phyloP scores from a whole-genome alignment of 1,139 yeast genomes.

The Schwanniomyces etchellsii region DNA sequence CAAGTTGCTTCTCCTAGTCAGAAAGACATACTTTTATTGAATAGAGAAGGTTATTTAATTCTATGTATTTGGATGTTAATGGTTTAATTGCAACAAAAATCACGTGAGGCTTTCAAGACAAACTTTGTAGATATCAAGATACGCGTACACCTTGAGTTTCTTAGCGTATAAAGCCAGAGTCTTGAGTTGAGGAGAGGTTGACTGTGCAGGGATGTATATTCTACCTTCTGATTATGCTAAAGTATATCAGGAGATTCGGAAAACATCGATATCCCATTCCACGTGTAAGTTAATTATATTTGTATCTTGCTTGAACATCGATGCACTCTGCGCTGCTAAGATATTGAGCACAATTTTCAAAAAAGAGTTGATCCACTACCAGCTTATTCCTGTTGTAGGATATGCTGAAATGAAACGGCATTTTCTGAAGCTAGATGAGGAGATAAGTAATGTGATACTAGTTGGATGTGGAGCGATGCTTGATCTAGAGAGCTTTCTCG shows the following conservation, averaged over 20 bases:
- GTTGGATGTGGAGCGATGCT: conserved; percentile 96
- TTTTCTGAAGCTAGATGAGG: conserved; percentile 61
- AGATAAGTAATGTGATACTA: conserved; percentile 71
- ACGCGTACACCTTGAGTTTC: no score
- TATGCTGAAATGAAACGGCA: conserved; percentile 69
- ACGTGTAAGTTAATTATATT: conserved; percentile 85
- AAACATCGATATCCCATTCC: conserved; percentile 72
- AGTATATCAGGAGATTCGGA: conserved; percentile 55
- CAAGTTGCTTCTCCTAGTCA: neutral
- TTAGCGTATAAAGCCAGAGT: no score
- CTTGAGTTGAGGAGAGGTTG: no score
- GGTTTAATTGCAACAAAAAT: no score
- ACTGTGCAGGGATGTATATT: conserved; percentile 57
- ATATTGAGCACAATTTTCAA: conserved; percentile 67
- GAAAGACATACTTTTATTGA: neutral
- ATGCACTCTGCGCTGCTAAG: conserved; percentile 85
- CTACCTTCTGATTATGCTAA: conserved; percentile 54
- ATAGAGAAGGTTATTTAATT: no score
- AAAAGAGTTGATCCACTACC: conserved; percentile 81
- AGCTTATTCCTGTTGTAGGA: conserved; percentile 92
- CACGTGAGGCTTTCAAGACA: no score
- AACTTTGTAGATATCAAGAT: no score
- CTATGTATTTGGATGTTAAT: no score
- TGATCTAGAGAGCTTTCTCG: conserved; percentile 76
- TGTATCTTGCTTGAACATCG: conserved; percentile 87